phyloP scores from a whole-genome alignment of 208 protist species.

The Leishmania tarentolae region DNA sequence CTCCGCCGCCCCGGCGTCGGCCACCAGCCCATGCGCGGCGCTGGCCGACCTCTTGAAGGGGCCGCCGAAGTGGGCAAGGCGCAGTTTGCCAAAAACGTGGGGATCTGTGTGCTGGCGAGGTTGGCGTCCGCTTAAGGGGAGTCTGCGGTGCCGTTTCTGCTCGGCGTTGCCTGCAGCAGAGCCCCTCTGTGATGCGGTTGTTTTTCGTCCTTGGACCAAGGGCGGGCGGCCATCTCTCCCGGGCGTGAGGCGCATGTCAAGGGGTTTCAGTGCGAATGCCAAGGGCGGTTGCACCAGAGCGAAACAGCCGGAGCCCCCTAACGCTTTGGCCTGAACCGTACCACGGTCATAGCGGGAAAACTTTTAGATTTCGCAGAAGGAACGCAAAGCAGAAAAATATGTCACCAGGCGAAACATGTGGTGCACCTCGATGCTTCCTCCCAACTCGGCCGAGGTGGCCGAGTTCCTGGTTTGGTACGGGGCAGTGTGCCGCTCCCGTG shows the following conservation, averaged over 20 bases:
- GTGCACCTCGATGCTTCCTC: rapidly evolving
- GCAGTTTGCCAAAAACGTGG: background rate
- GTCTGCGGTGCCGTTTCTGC: background rate
- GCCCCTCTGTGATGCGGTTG: too few species aligned
- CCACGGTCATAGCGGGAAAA: too few species aligned
- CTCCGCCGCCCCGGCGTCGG: background rate
- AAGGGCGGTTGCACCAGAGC: too few species aligned
- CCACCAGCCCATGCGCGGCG: background rate
- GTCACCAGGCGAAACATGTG: background rate
- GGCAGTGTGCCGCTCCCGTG: background rate
- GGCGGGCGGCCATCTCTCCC: too few species aligned
- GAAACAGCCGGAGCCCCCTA: too few species aligned
- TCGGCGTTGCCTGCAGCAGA: too few species aligned
- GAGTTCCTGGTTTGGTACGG: background rate
- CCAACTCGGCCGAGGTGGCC: background rate
- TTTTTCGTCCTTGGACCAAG: too few species aligned
- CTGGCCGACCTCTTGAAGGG: background rate
- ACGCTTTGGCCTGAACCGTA: too few species aligned
- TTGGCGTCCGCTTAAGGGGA: background rate
- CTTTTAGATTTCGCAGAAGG: too few species aligned
- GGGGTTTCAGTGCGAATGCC: too few species aligned
- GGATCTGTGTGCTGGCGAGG: background rate
- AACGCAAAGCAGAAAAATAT: too few species aligned
- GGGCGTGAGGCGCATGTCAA: too few species aligned
- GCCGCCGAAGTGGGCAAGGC: background rate